Base-by-base conservation (phyloP, 306 rosid genomes). In the Cucurbita ficifolia region DNA sequence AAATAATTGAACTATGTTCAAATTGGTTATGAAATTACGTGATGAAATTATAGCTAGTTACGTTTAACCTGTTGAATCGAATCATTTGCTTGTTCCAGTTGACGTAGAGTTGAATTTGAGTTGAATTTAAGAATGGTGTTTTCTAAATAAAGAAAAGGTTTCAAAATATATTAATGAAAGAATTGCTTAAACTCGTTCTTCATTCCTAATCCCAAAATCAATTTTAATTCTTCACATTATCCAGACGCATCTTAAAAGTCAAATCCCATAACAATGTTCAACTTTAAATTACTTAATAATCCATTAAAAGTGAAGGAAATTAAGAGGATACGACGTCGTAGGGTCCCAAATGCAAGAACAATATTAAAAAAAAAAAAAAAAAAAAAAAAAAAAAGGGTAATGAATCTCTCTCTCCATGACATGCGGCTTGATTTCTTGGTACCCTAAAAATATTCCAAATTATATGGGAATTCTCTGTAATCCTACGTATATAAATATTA, bases 401-500 rank as follows among this genome's bases (percentile, higher is more conserved):
- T 69, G 74, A 69, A 69, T 48, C 74, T 69, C 74, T n/a, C n/a
- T n/a, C n/a, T n/a, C n/a, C 74, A 69, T 69, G 74, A 69, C 74
- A 69, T 69, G 74, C 57, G 74, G 21, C 74, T 69, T 24, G 57
- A 69, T 46, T 69, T 69, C 74, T 8, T 69, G 16, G 14, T 60
- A 60, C 45, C 21, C 67, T 60, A 33, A 60, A 35, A 59, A n/a
- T 59, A 59, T 59, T 33, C 42, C 52, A 42, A 65, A 65, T 42
- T 43, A 45, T 42, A 21, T 43, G 72, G 52, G 16, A 64, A 64
- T 64, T 64, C 71, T 65, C 72, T 65, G 52, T 42, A 65, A 42
- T 65, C 53, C 36, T 40, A 48, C 4, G 52, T 49, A 49, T 5
- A 64, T 60, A 35, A 3, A 60, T 60, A 60, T 35, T 39, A 5